Percentiles rank a stretch among this genome's conserved stretches.
phyloP scores from a whole-genome alignment of 2,329 filamentous ascomycete species.

The Ophiosphaerella narmari region DNA sequence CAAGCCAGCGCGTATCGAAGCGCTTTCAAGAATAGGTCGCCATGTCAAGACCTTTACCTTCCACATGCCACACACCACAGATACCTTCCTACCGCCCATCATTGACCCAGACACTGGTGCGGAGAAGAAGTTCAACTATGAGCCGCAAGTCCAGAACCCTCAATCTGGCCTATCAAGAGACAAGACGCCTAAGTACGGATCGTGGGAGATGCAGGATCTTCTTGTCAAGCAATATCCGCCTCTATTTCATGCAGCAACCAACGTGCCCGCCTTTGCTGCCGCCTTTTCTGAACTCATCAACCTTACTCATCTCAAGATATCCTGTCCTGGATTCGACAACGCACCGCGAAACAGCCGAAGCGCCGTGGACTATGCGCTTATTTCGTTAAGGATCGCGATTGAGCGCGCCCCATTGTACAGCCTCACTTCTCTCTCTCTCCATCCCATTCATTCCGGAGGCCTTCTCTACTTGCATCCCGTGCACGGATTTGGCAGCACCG shows the following conservation, averaged over 20 bases:
- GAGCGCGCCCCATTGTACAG: slow-evolving; percentile 71
- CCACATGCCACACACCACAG: slow-evolving; percentile 73
- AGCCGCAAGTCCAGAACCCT: slow-evolving; percentile 67
- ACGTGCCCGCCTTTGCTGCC: slow-evolving; percentile 81
- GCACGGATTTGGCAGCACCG: slow-evolving; percentile 74
- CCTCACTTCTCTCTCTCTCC: slow-evolving; percentile 72
- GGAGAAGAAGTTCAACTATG: slow-evolving; percentile 81
- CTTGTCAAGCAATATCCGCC: slow-evolving; percentile 86
- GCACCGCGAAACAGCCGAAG: slow-evolving; percentile 72
- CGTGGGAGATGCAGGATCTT: slow-evolving; percentile 76
- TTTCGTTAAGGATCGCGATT: slow-evolving; percentile 81
- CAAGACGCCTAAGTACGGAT: slow-evolving; percentile 75
- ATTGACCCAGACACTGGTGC: slow-evolving; percentile 76
- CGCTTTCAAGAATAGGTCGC: slow-evolving; percentile 76
- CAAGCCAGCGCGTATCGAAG: slow-evolving; percentile 71
- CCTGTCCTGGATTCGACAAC: slow-evolving; percentile 72
- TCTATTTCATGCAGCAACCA: slow-evolving; percentile 86
- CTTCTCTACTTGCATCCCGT: slow-evolving; percentile 78
- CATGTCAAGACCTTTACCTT: slow-evolving; percentile 81
- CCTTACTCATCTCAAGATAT: slow-evolving; percentile 74
- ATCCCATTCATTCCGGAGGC: slow-evolving; percentile 73
- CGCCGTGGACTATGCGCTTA: slow-evolving; percentile 85
- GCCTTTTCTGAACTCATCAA: slow-evolving; percentile 71
- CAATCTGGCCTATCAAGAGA: slow-evolving; percentile 61
- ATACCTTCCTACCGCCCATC: slow-evolving; percentile 83